Base-by-base conservation (phyloP, 2,329 filamentous ascomycete species). In the Cercospora nicotianae region DNA sequence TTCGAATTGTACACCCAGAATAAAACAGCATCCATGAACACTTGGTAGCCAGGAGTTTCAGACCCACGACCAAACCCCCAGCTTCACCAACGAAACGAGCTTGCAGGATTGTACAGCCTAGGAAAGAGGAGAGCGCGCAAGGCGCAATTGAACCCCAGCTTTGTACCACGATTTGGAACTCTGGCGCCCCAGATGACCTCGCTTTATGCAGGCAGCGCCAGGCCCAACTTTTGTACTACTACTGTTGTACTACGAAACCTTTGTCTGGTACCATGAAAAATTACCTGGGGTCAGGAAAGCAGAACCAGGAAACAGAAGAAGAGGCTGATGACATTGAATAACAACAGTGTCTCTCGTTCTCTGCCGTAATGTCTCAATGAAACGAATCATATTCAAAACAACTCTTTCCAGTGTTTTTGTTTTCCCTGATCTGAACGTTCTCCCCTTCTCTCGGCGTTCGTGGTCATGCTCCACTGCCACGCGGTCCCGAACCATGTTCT, bases 21-120 rank as follows among this genome's bases (percentile, higher is more conserved):
- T 31, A 58, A 58, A 36, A 65, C 55, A 61, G 55, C 58, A 55
- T 60, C 28, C 33, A 61, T 30, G 23, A 61, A 51, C 36, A 20
- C n/a, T 60, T 61, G 58, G 64, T 55, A 55, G 58, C 58, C 42
- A 51, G 28, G 42, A 65, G 57, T 53, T 61, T 42, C 63, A 60
- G 53, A 55, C 3, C 10, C 9, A 31, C 60, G 3, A 62, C 16
- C 36, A 45, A 66, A 42, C 28, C 45, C 60, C 28, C 60, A 51
- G 60, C 60, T 63, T 66, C 63, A 53, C 63, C 63, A 64, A 33
- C 16, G 30, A 53, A 53, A 28, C 48, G 31, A 57, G 63, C 58
- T 59, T 68, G 28, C 57, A 53, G 23, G 48, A 48, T 48, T 68
- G 67, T 68, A 68, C 67, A 64, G 53, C 64, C 16, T 60, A 60